A percentile compares a stretch with the other conserved stretches of the same genome.
Evolutionary conservation across 2,329 filamentous ascomycete genomes (phyloP).

Genomic region (Orbilia brochopaga): DNA sequence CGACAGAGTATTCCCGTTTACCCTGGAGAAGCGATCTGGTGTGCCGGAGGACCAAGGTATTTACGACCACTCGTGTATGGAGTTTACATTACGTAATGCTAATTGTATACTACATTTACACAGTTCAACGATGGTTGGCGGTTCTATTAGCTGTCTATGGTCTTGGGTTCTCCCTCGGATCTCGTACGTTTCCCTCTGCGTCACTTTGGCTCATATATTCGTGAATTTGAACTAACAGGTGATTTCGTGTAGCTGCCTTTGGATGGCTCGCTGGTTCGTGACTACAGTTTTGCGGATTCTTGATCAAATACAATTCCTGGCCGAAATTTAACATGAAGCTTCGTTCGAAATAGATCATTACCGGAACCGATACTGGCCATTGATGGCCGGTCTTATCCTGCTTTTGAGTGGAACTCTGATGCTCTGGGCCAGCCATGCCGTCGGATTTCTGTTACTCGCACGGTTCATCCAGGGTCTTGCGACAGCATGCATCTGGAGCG

Average conservation of each 20-base stretch:
- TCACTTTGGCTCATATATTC: background rate
- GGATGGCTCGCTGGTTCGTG: conserved; percentile 49
- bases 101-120: background rate
- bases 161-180: conserved; percentile 44
- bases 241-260: conserved; percentile 31
- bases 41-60: conserved; percentile 46
- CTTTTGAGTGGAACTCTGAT: conserved; percentile 41
- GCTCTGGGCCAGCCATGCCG: conserved; percentile 37
- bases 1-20: conserved; percentile 49
- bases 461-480: conserved; percentile 50
- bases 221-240: background rate
- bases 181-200: conserved; percentile 33
- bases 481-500: conserved; percentile 46
- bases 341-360: conserved; percentile 30
- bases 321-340: no score
- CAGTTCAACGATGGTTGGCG: conserved; percentile 48
- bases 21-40: conserved; percentile 34
- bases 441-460: conserved; percentile 36
- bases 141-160: conserved; percentile 44
- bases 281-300: background rate
- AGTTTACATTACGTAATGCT: background rate
- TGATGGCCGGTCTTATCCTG: conserved; percentile 40
- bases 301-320: no score
- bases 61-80: background rate
- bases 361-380: conserved; percentile 41